phyloP scores from a whole-genome alignment of 1,139 yeast species.

The Kodamaea alishanica region DNA sequence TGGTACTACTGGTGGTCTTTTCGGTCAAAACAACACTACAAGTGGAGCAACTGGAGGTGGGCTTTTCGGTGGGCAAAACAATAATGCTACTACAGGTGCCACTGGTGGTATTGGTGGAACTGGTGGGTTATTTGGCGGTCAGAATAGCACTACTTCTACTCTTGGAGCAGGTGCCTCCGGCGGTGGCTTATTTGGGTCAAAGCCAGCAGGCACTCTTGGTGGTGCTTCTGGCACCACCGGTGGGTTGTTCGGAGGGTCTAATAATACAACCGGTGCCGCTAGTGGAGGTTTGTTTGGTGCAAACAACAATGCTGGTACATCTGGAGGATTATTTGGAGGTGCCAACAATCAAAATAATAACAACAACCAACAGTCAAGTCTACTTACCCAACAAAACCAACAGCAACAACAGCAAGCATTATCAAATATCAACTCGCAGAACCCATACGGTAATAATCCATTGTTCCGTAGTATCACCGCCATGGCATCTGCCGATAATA shows the following conservation, averaged over 20 bases:
- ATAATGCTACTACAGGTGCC: conserved; percentile 8
- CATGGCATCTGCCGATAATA: conserved; percentile 8
- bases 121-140: conserved; percentile 24
- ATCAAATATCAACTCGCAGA: conserved; percentile 50
- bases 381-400: conserved; percentile 11
- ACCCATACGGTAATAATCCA: conserved; percentile 74
- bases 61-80: conserved; percentile 26
- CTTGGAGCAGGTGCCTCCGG: conserved; percentile 9
- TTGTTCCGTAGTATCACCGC: conserved; percentile 48
- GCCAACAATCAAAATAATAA: conserved; percentile 1
- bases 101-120: conserved; percentile 18
- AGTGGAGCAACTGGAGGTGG: conserved; percentile 16
- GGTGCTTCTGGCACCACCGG: conserved; percentile 6
- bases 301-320: conserved; percentile 8
- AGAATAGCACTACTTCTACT: conserved; percentile 11
- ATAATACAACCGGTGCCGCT: conserved; percentile 8
- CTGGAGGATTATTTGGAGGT: conserved; percentile 5
- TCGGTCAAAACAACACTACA: conserved; percentile 12
- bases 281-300: conserved; percentile 21
- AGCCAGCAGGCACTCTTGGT: conserved; percentile 4
- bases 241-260: conserved; percentile 15
- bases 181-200: conserved; percentile 21
- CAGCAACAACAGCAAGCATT: conserved; percentile 30
- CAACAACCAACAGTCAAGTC: conserved; percentile 12
- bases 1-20: conserved; percentile 12